Conservation (phyloP, 2,329 filamentous ascomycete species). For the Colletotrichum sp. region DNA sequence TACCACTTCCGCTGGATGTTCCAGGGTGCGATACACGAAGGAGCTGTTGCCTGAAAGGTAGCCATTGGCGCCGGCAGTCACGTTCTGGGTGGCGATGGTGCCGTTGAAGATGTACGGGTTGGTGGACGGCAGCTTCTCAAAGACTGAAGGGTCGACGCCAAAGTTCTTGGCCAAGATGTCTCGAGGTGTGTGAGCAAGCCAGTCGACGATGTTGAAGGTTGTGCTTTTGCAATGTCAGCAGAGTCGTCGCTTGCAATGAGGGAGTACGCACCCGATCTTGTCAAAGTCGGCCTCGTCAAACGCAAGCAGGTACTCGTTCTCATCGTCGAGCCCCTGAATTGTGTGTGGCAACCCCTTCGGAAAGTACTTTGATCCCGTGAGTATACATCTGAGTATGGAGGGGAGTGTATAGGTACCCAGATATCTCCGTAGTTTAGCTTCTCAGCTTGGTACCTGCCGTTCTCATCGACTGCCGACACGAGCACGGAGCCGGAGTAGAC, state of each 20-base stretch:
- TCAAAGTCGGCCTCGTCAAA: slow-evolving; percentile 74
- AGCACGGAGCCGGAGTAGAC: slow-evolving; percentile 63
- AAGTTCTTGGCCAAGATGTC: slow-evolving; percentile 72
- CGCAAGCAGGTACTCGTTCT: slow-evolving; percentile 70
- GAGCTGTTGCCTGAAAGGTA: slow-evolving; percentile 56
- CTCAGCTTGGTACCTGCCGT: slow-evolving; percentile 60
- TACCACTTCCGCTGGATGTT: slow-evolving; percentile 60
- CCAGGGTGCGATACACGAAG: slow-evolving; percentile 64
- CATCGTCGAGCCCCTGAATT: slow-evolving; percentile 67
- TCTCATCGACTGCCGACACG: slow-evolving; percentile 66
- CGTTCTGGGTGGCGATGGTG: slow-evolving; percentile 52
- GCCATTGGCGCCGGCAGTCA: slow-evolving; percentile 44
- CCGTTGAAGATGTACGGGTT: slow-evolving; percentile 68
- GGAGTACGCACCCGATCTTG: slow-evolving; percentile 50
- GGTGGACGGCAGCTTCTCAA: slow-evolving; percentile 59
- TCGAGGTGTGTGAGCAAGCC: slow-evolving; percentile 70
- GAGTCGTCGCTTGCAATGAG: not conserved
- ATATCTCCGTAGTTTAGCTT: slow-evolving; percentile 66
- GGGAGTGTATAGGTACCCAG: slow-evolving; percentile 29
- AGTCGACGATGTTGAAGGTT: slow-evolving; percentile 75
- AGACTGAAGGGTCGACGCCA: slow-evolving; percentile 63
- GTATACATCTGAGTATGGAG: too few species aligned
- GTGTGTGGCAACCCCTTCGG: slow-evolving; percentile 69
- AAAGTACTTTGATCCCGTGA: slow-evolving; percentile 49
- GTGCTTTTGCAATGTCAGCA: slow-evolving; percentile 46